These are phyloP conservation scores for Cercospora sojina DNA, from an alignment of 2,329 filamentous ascomycete species.

Conservation along the genomic window DNA sequence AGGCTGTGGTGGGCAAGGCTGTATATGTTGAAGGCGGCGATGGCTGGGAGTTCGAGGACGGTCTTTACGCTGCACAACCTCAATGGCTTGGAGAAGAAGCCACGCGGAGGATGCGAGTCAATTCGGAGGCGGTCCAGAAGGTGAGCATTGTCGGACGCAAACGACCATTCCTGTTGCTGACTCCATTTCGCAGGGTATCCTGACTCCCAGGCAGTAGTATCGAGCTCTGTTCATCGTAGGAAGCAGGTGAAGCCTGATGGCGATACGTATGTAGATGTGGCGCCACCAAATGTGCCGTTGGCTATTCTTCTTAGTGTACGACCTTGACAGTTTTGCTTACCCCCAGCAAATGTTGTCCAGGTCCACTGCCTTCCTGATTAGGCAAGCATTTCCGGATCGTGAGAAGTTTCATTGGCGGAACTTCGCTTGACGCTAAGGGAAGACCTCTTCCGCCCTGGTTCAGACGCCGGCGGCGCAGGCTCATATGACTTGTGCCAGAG, in stretches of 20 bases:
- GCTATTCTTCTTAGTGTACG: background rate
- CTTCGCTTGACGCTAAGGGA: constrained; percentile 2
- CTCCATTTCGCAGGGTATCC: background rate
- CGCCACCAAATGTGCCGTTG: background rate
- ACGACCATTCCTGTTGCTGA: background rate
- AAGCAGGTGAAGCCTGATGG: background rate
- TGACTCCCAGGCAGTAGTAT: constrained; percentile 9
- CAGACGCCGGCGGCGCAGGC: constrained; percentile 7
- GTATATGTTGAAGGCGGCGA: constrained; percentile 47
- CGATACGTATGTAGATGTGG: background rate
- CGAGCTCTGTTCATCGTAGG: background rate
- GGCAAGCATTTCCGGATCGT: background rate
- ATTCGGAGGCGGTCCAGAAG: constrained; percentile 27
- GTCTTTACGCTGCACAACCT: constrained; percentile 43
- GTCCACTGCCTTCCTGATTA: constrained; percentile 8
- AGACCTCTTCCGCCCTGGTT: constrained; percentile 8
- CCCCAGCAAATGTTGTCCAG: constrained; percentile 2
- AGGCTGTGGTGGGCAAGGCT: constrained; percentile 43
- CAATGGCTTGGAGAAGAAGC: constrained; percentile 46
- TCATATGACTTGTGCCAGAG: background rate
- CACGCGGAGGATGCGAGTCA: constrained; percentile 28
- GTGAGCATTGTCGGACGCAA: constrained; percentile 6
- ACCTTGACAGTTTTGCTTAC: constrained; percentile 10
- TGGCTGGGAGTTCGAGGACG: constrained; percentile 48
- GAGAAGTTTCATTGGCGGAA: background rate